Base-by-base conservation (phyloP, 2,329 filamentous ascomycete species). In the Pseudogymnoascus sp. region DNA sequence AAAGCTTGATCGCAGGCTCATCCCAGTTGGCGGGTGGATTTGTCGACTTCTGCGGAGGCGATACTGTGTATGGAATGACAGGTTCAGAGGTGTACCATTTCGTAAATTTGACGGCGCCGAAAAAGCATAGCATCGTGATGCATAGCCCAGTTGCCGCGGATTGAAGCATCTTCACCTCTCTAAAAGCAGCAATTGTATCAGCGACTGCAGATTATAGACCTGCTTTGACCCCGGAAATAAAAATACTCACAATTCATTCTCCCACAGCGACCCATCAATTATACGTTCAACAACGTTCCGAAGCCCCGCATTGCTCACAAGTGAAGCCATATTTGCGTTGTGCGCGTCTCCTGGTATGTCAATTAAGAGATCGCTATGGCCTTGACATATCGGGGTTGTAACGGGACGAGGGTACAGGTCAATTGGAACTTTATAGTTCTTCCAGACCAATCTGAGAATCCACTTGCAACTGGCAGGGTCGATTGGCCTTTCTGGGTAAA, bases 41-140 rank as follows among this genome's bases (percentile, higher is more conserved):
- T 11, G 79, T 75, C 58, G 83, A 82, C 64, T 81, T 73, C 72
- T 83, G 82, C 18, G 87, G 86, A 58, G 80, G 68, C 4, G 83
- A 78, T 28, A 90, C 80, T 53, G 72, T 74, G 74, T 88, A 90
- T 37, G 75, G 76, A 39, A 82, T 79, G 3, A 72, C 69, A 18
- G 70, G 70, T 64, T 77, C 76, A 9, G 57, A 58, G 11, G n/a
- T 38, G 8, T 58, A 58, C 65, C 66, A 67, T 59, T 67, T 64
- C 18, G 67, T 61, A 7, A 68, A 57, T 14, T 47, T 62, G 36
- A 68, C 36, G 5, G 60, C 57, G 33, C 50, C 64, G 43, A 66
- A 70, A n/a, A 72, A 57, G 36, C 67, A 59, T 4, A 63, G 33
- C n/a, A 61, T 33, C 9, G 47, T 53, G 28, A 53, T 6, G 47